Percentiles rank a stretch among this genome's conserved stretches.
Evolutionary conservation across 768 basidiomycete species (phyloP).

Genomic region (Lactifluus hygrophoroides): DNA sequence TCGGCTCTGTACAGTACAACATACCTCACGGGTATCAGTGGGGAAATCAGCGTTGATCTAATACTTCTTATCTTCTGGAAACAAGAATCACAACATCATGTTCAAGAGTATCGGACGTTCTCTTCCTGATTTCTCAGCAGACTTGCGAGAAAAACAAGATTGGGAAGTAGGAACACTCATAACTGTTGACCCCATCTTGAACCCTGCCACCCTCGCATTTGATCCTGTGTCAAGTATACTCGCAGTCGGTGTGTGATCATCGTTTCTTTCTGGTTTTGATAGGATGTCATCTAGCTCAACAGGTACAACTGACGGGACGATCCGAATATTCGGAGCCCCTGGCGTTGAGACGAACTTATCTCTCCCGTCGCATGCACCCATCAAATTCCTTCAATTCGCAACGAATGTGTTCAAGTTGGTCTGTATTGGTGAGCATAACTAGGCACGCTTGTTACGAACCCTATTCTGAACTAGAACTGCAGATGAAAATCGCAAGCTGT

Average conservation of each 20-base stretch:
- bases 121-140: slow-evolving; percentile 47
- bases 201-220: slow-evolving; percentile 45
- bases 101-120: slow-evolving; percentile 18
- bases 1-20: too few species aligned
- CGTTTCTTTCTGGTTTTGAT: background rate
- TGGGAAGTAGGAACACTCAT: slow-evolving; percentile 48
- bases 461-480: background rate
- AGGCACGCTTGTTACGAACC: background rate
- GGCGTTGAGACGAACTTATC: slow-evolving; percentile 51
- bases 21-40: background rate
- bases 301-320: slow-evolving; percentile 58
- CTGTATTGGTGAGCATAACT: slow-evolving; percentile 45
- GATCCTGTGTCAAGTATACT: slow-evolving; percentile 55
- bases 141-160: slow-evolving; percentile 45
- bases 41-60: background rate
- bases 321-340: slow-evolving; percentile 61
- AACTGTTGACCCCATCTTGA: slow-evolving; percentile 40
- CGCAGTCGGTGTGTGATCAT: slow-evolving; percentile 42
- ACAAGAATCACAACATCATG: background rate
- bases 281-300: background rate
- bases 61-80: background rate
- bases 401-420: slow-evolving; percentile 44
- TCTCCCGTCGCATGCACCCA: slow-evolving; percentile 32
- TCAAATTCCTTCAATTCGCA: slow-evolving; percentile 60
- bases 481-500: slow-evolving; percentile 47